Base-by-base conservation (phyloP, 2,329 filamentous ascomycete genomes). In the Pyricularia sp. region DNA sequence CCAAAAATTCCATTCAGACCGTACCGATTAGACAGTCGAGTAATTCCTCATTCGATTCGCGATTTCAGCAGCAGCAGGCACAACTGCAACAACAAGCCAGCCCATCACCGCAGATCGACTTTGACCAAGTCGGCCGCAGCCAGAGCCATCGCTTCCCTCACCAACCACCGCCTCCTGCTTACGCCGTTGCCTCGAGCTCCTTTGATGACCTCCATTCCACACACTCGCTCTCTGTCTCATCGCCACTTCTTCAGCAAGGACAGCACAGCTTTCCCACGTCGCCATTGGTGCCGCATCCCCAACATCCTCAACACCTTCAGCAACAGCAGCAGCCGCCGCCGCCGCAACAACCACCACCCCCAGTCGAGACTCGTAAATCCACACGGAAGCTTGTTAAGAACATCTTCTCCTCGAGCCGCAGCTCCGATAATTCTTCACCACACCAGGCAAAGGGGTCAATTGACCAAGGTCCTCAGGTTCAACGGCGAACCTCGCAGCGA, bases 331-430 rank as follows among this genome's bases (percentile, higher is more conserved):
- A 68, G 23, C 72, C 68, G 36, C 70, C 36, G 25, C 66, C 69
- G 25, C 70, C 64, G 25, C 69, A 69, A 23, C 69, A 63, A 7
- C 68, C 36, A n/a, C 63, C 73, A 69, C 75, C 77, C 66, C 69
- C 75, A 64, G 76, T 77, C 68, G 77, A 85, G 74, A 69, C 73
- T 70, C 84, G 84, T 74, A 82, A 83, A 70, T 85, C 82, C 64
- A 82, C 83, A 63, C 82, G 84, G 72, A 84, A 83, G 73, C 77
- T 86, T 71, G 82, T 87, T 76, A 86, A 83, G 77, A 84, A 81
- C 72, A 83, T 87, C 71, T 81, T 86, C 58, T 61, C 72, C 66
- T 55, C 42, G 42, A 72, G 42, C 70, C 73, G 71, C 76, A 79
- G 69, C 58, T 61, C 58, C 58, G 58, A 61, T 20, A 61, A 61